These are phyloP conservation scores for Lipomyces mesembrius DNA, from an alignment of 805 yeast genomes.

Conservation along the genomic window DNA sequence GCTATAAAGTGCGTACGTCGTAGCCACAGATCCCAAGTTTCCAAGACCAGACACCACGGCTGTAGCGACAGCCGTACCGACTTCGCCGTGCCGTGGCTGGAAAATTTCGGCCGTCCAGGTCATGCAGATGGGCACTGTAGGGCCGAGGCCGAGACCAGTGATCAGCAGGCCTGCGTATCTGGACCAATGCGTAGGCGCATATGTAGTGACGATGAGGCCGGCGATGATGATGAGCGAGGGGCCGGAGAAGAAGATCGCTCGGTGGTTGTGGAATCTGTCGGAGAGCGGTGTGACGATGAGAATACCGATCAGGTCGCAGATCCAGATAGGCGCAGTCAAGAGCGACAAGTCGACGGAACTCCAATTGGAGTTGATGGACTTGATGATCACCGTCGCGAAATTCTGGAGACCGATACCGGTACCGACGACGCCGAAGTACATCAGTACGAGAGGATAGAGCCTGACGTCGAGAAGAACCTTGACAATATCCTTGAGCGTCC, in stretches of 20 bases:
- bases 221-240: constrained; percentile 70
- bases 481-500: constrained; percentile 65
- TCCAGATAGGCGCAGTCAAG: constrained; percentile 88
- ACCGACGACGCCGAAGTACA: constrained; percentile 94
- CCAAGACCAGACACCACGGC: constrained; percentile 88
- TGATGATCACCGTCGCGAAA: constrained; percentile 78
- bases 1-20: constrained; percentile 80
- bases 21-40: constrained; percentile 81
- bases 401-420: constrained; percentile 87
- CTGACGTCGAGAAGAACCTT: constrained; percentile 63
- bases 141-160: constrained; percentile 87
- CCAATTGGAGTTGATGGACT: constrained; percentile 63
- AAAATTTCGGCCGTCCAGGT: constrained; percentile 43
- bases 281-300: constrained; percentile 77
- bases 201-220: constrained; percentile 78
- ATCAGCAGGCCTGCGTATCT: constrained; percentile 79
- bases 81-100: constrained; percentile 69
- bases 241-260: constrained; percentile 66
- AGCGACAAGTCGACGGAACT: constrained; percentile 72
- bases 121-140: constrained; percentile 82
- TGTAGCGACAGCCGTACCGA: constrained; percentile 80
- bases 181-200: constrained; percentile 73
- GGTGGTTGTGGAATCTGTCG: constrained; percentile 62
- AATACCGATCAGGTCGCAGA: constrained; percentile 79
- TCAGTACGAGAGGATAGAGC: constrained; percentile 78